Evolutionary conservation across 345 rosid species (phyloP), one percentile per base, ranked within the genome.

Genomic region (Corchorus capsularis): DNA sequence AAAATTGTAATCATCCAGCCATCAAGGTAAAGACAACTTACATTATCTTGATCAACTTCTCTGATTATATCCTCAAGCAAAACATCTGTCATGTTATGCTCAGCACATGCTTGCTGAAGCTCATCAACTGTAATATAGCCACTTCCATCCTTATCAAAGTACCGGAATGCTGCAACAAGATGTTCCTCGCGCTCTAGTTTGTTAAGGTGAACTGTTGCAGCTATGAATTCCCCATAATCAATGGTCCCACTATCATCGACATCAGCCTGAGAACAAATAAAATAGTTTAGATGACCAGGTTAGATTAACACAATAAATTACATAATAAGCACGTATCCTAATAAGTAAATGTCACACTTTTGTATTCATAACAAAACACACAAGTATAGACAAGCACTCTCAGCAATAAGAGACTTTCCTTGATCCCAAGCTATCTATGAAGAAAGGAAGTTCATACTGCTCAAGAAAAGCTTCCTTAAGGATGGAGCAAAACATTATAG

Each of bases 1-100:
- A 67, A 45, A 12, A 35, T 15, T 61, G 52, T 22, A 19, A 14
- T 22, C 14, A 6, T 49, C 45, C 17, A 7, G 27, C 15, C 45
- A 54, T 47, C 76, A 14, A 10, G 72, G 37, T 54, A 46, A 65
- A 65, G 75, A 77, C 64, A 46, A 79, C 97, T 88, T 86, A 92
- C 99, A 82, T 92, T 96, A 81, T 96, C 94, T 83, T 93, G 98
- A 83, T 96, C 99, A 39, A 92, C 99, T 85, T 96, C 97, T 85
- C 81, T 90, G 80, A 96, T 91, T 80, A 96, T 88, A 79, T 96
- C 99, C 78, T 96, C 99, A 9, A 93, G 89, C 61, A 88, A 87
- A 72, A 86, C 92, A 83, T 96, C 98, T 5, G 91, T 83, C 98
- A 96, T 89, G 81, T 94, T 92, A 67, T 92, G 99, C 74, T 96